Percentiles rank a stretch among this genome's conserved stretches.
phyloP scores from a whole-genome alignment of 257 asterid species.

The Coffea canephora region DNA sequence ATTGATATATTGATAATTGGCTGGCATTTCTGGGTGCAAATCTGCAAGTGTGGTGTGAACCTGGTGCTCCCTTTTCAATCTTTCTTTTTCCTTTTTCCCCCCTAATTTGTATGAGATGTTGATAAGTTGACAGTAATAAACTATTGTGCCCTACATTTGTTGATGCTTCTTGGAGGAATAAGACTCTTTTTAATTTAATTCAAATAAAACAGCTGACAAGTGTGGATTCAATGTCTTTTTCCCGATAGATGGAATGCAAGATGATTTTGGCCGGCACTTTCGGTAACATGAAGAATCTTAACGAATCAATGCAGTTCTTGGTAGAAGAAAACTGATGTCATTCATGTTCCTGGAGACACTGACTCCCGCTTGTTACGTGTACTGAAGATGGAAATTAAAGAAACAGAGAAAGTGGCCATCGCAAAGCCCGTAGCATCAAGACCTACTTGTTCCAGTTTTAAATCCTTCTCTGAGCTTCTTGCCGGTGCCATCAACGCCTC shows the following conservation, averaged over 20 bases:
- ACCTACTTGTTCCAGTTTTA: slow-evolving; percentile 49
- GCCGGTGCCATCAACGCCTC: slow-evolving; percentile 48
- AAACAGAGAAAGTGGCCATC: slow-evolving; percentile 48
- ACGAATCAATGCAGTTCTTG: neutral
- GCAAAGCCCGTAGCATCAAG: slow-evolving; percentile 84
- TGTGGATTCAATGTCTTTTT: neutral
- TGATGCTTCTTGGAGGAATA: neutral
- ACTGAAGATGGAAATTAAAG: slow-evolving; percentile 48
- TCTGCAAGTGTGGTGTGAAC: neutral
- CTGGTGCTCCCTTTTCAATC: neutral
- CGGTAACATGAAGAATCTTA: neutral
- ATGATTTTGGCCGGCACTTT: neutral
- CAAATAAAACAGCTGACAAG: neutral
- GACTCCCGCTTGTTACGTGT: neutral
- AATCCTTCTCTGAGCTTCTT: slow-evolving; percentile 50
- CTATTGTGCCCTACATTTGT: neutral
- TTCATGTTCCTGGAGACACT: neutral
- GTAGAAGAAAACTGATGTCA: neutral
- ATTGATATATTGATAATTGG: neutral
- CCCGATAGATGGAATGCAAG: neutral
- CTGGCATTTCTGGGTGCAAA: neutral
- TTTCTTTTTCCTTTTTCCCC: too few relatives aligned
- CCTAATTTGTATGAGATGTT: too few relatives aligned
- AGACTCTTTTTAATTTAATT: neutral
- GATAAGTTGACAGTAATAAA: neutral